phyloP scores from a whole-genome alignment of 805 yeast genomes.

The Candida palmyrensis region DNA sequence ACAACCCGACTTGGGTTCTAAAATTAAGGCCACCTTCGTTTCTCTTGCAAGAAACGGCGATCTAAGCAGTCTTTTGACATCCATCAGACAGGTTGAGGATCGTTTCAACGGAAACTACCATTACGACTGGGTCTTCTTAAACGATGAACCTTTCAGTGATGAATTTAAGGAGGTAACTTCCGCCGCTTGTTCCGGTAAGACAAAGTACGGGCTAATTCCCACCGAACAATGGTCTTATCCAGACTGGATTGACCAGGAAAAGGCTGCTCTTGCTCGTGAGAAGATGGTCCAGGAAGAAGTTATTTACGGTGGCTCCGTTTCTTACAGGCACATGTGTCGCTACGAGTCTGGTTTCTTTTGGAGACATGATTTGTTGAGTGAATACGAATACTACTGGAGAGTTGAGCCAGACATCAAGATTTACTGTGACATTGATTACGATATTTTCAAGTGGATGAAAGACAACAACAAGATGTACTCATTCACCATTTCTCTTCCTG shows the following conservation, averaged over 20 bases:
- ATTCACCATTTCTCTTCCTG: conserved; percentile 78
- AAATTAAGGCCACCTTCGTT: conserved; percentile 75
- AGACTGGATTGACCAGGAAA: conserved; percentile 69
- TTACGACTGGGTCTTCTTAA: conserved; percentile 94
- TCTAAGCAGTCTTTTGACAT: conserved; percentile 51
- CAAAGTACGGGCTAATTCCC: conserved; percentile 78
- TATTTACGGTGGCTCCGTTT: conserved; percentile 69
- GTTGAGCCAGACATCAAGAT: conserved; percentile 84
- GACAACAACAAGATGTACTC: conserved; percentile 78
- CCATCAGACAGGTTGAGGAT: conserved; percentile 80
- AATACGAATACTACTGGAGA: conserved; percentile 93
- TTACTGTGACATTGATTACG: conserved; percentile 80
- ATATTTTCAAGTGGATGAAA: conserved; percentile 79
- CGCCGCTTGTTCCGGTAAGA: conserved; percentile 68
- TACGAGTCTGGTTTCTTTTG: conserved; percentile 87
- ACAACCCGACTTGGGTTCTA: conserved; percentile 11
- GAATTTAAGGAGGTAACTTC: conserved; percentile 70
- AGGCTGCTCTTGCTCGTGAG: conserved; percentile 61
- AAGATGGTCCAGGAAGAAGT: conserved; percentile 50
- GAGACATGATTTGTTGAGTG: conserved; percentile 65
- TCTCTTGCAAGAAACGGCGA: conserved; percentile 77
- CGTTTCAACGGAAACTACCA: conserved; percentile 76
- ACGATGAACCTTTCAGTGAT: conserved; percentile 79
- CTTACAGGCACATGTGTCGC: conserved; percentile 92
- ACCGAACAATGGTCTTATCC: conserved; percentile 86